Evolutionary conservation across 1,139 yeast species (phyloP).

Genomic region (Magnusiomyces suaveolens): DNA sequence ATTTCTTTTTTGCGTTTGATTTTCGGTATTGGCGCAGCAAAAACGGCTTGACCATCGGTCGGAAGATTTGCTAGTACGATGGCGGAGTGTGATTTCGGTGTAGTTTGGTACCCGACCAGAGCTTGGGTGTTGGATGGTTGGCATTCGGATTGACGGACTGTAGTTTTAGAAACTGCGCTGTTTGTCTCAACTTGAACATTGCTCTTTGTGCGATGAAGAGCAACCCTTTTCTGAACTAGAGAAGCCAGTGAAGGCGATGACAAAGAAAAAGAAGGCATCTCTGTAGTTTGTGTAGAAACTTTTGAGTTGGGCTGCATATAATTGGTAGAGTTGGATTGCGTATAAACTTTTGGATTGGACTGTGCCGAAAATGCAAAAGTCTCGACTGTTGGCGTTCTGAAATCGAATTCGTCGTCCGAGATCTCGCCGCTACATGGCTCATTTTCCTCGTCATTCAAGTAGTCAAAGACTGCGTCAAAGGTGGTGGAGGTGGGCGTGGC

Average conservation of each 20-base stretch:
- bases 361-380: neutral
- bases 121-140: too few relatives aligned
- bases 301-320: neutral
- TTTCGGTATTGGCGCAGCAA: too few relatives aligned
- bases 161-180: too few relatives aligned
- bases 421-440: neutral
- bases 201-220: too few relatives aligned
- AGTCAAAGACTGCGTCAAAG: neutral
- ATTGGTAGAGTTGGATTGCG: neutral
- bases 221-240: neutral
- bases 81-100: too few relatives aligned
- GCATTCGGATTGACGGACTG: too few relatives aligned
- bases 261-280: neutral
- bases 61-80: too few relatives aligned
- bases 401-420: neutral
- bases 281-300: neutral
- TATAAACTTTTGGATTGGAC: too few relatives aligned
- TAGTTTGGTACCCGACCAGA: too few relatives aligned
- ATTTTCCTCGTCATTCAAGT: neutral
- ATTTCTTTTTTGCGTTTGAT: too few relatives aligned
- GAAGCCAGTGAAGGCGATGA: neutral
- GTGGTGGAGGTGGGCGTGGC: neutral
- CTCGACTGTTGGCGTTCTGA: neutral
- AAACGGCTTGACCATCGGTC: too few relatives aligned
- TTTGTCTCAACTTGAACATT: too few relatives aligned